Conservation (phyloP, 1,284 basidiomycete species). For the Fistulina hepatica region DNA sequence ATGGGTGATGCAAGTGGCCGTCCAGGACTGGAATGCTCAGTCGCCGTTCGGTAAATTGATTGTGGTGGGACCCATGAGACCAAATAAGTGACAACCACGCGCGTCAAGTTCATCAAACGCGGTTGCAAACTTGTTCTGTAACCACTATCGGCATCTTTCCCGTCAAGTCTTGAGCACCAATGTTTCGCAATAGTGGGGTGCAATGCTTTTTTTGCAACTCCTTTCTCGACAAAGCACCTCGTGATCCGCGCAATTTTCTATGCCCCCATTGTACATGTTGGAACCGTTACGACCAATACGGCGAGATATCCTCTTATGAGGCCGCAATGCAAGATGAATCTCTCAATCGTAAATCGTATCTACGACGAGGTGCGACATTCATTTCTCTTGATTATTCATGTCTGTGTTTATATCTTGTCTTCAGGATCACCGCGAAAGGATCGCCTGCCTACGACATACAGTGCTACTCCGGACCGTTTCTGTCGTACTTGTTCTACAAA, state of each 20-base stretch:
- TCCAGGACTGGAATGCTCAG: too few relatives aligned
- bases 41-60: too few relatives aligned
- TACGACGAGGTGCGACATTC: constrained; percentile 63
- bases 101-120: too few relatives aligned
- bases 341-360: constrained; percentile 62
- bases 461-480: constrained; percentile 52
- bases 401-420: constrained; percentile 7
- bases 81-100: too few relatives aligned
- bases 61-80: too few relatives aligned
- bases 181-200: too few relatives aligned
- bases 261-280: constrained; percentile 60
- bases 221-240: too few relatives aligned
- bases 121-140: too few relatives aligned
- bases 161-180: too few relatives aligned
- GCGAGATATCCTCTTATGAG: constrained; percentile 71
- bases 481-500: constrained; percentile 86
- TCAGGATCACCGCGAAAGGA: constrained; percentile 58
- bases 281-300: constrained; percentile 59
- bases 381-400: neutral
- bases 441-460: constrained; percentile 48
- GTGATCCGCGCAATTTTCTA: too few relatives aligned
- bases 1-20: too few relatives aligned
- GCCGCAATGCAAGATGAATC: constrained; percentile 79
- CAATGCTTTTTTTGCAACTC: constrained; percentile 69
- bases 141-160: too few relatives aligned